Percentiles rank a stretch among this genome's conserved stretches.
Evolutionary conservation across 768 basidiomycete genomes (phyloP).

Genomic region (Boletus patriciae): DNA sequence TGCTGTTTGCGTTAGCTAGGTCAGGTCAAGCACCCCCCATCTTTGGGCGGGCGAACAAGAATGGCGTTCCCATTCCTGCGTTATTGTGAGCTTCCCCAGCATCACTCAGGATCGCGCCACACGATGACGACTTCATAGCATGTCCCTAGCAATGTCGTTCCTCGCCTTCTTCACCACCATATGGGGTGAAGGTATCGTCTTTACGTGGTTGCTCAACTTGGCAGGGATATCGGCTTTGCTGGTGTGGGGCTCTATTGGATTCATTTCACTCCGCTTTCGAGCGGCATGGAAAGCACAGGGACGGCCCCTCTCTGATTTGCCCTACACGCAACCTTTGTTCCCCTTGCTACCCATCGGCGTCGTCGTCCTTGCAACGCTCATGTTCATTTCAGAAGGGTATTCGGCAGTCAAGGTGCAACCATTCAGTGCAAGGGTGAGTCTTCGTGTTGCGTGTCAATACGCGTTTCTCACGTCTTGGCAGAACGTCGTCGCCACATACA

Average conservation of each 20-base stretch:
- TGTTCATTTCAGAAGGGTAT: slow-evolving; percentile 59
- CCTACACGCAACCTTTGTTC: slow-evolving; percentile 56
- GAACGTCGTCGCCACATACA: slow-evolving; percentile 58
- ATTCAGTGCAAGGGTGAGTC: slow-evolving; percentile 43
- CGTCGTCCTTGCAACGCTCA: slow-evolving; percentile 47
- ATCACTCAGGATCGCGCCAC: not conserved
- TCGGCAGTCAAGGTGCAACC: slow-evolving; percentile 45
- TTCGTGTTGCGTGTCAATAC: not conserved
- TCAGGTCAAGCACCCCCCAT: slow-evolving; percentile 62
- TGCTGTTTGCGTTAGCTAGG: slow-evolving; percentile 60
- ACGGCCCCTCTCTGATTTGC: slow-evolving; percentile 51
- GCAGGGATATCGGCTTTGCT: slow-evolving; percentile 67
- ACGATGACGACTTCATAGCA: slow-evolving; percentile 31
- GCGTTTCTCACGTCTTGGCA: slow-evolving; percentile 13
- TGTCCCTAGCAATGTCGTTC: slow-evolving; percentile 48
- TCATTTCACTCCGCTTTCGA: slow-evolving; percentile 61
- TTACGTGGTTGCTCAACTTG: slow-evolving; percentile 61
- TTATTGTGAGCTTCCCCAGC: slow-evolving; percentile 43
- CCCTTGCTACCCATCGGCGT: slow-evolving; percentile 53
- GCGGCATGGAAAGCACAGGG: slow-evolving; percentile 57
- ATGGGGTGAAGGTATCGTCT: slow-evolving; percentile 55
- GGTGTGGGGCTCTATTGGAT: slow-evolving; percentile 61
- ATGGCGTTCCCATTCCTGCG: slow-evolving; percentile 62
- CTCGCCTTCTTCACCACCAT: slow-evolving; percentile 58
- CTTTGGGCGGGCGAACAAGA: slow-evolving; percentile 63